Percentiles rank a stretch among this genome's conserved stretches.
Conservation (phyloP, 129 eudicot species). For the Flaveria sonorensis region DNA sequence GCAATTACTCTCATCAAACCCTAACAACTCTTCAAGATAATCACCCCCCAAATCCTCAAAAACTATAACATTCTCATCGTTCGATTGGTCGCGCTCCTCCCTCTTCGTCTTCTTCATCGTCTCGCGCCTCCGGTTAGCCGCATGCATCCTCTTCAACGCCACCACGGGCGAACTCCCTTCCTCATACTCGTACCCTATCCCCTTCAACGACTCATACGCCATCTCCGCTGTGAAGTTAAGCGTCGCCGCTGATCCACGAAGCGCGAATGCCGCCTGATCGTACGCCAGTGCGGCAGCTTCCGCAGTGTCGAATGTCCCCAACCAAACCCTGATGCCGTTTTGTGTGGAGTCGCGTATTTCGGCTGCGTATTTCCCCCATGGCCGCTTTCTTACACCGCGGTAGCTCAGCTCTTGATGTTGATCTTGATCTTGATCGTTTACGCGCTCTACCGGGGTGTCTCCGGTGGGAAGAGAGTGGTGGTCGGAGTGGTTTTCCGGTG, state of each 20-base stretch:
- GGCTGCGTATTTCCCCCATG: constrained; percentile 45
- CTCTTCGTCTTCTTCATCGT: constrained; percentile 22
- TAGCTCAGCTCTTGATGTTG: constrained; percentile 21
- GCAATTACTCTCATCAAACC: constrained; percentile 15
- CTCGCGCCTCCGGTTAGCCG: constrained; percentile 20
- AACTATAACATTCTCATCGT: constrained; percentile 22
- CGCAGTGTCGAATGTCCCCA: constrained; percentile 42
- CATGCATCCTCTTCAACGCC: constrained; percentile 45
- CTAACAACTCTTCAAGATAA: constrained; percentile 33
- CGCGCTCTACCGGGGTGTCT: background rate
- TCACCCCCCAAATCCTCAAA: constrained; percentile 35
- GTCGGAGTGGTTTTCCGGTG: constrained; percentile 6
- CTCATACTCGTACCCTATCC: constrained; percentile 33
- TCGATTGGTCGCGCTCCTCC: background rate
- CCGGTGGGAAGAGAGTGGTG: constrained; percentile 37
- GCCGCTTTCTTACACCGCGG: constrained; percentile 41
- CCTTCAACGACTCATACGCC: constrained; percentile 44
- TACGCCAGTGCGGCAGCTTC: constrained; percentile 42
- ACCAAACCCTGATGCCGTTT: constrained; percentile 41
- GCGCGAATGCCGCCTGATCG: constrained; percentile 42
- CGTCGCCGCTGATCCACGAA: constrained; percentile 42
- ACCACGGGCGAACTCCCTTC: constrained; percentile 49
- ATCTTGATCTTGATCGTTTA: constrained; percentile 1
- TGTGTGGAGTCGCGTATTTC: constrained; percentile 43
- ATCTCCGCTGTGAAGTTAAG: constrained; percentile 43